Evolutionary conservation across 371 early-diverging fungal species (phyloP).

Genomic region (Mycotypha africana): DNA sequence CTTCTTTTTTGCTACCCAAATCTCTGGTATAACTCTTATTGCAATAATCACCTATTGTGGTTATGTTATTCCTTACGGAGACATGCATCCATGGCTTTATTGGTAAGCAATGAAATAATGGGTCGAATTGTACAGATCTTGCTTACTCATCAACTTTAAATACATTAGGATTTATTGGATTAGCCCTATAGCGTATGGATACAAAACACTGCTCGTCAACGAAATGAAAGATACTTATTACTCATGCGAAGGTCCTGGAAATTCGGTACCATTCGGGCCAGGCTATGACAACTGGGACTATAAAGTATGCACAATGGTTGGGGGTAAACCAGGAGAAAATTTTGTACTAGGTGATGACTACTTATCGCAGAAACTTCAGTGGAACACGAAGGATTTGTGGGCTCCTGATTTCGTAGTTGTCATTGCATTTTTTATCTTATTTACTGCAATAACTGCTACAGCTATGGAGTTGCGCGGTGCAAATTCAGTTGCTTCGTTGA

Average conservation of each 20-base stretch:
- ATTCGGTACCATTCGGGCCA: slow-evolving; percentile 36
- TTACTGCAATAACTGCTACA: slow-evolving; percentile 39
- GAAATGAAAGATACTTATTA: slow-evolving; percentile 48
- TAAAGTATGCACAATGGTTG: slow-evolving; percentile 49
- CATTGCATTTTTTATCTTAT: slow-evolving; percentile 43
- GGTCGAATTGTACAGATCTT: no score
- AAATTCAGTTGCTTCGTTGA: slow-evolving; percentile 40
- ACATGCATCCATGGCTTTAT: slow-evolving; percentile 66
- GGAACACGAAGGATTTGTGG: slow-evolving; percentile 37
- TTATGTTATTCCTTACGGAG: slow-evolving; percentile 50
- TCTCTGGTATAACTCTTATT: slow-evolving; percentile 52
- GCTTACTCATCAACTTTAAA: no score
- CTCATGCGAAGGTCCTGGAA: slow-evolving; percentile 37
- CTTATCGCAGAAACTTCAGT: slow-evolving; percentile 24
- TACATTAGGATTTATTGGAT: slow-evolving; percentile 69
- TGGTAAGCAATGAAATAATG: no score
- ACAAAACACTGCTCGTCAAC: slow-evolving; percentile 58
- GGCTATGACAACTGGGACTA: slow-evolving; percentile 39
- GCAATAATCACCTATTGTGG: slow-evolving; percentile 56
- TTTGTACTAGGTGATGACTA: slow-evolving; percentile 52
- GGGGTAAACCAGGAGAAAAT: slow-evolving; percentile 40
- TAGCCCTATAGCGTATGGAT: slow-evolving; percentile 62
- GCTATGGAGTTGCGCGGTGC: slow-evolving; percentile 48
- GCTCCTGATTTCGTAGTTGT: slow-evolving; percentile 45
- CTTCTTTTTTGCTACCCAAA: slow-evolving; percentile 50